Evolutionary conservation across 306 rosid genomes (phyloP), one percentile per base, ranked within the genome.

Genomic region (Pterocarpus macrocarpus): DNA sequence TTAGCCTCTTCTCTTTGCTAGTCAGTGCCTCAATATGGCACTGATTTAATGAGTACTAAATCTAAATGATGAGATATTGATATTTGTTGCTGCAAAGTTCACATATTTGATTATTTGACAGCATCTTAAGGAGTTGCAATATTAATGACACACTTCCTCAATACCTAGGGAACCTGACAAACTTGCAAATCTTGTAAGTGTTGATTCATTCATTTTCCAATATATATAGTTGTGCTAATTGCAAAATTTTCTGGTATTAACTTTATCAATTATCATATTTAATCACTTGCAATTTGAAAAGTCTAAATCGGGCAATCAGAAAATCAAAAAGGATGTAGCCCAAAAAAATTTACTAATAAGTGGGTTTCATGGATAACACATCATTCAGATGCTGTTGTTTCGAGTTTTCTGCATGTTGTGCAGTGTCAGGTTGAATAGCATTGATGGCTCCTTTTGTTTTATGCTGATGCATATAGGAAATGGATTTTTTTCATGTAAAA

Each of bases 81-180:
- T 35, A 39, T 39, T 6, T 61, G 53, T 28, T 5, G 55, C 68
- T 64, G 13, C 3, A 36, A 14, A 81, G 7, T 53, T 69, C 12
- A n/a, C 17, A 45, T 68, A 45, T 61, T 62, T 77, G 10, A 45
- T 49, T 74, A 3, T 73, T 62, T 79, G 14, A 8, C 86, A 90
- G 97, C 85, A 80, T 92, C 69, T 58, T 92, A 82, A 88, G 86
- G 89, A 89, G 77, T 81, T 90, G 97, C 90, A 89, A 89, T 68
- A 84, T 92, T 65, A 75, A 15, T 38, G 94, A 86, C 66, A 7
- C 12, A 28, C 77, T 90, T 43, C 91, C 97, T 33, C 17, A 14
- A 15, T 79, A 47, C 81, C 80, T 89, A 2, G 75, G 17, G 36
- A 0, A 10, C 0, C 79, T 87, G 71, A 4, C 2, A 0, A 10